These are phyloP conservation scores for Nemania sp. DNA, from an alignment of 2,329 filamentous ascomycete genomes.

Conservation along the genomic window DNA sequence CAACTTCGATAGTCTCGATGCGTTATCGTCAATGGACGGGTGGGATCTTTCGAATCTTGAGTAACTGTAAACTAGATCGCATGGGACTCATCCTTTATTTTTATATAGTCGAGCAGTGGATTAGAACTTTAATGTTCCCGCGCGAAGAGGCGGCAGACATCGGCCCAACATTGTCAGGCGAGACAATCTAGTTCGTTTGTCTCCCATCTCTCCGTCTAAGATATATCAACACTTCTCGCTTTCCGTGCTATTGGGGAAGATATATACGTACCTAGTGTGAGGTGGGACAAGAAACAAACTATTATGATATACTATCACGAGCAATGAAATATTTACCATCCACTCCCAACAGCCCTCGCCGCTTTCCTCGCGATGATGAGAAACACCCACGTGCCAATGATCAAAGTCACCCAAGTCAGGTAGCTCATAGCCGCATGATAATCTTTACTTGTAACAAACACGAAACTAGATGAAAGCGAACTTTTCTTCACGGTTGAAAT, in stretches of 20 bases:
- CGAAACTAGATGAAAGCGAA: neutral
- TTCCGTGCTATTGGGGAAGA: neutral
- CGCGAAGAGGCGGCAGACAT: neutral
- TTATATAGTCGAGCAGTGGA: neutral
- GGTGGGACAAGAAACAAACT: neutral
- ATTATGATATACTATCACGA: slow-evolving; percentile 22
- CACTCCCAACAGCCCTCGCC: neutral
- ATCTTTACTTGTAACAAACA: neutral
- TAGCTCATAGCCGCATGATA: neutral
- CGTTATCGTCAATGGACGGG: slow-evolving; percentile 47
- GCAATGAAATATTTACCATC: slow-evolving; percentile 26
- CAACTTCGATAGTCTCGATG: slow-evolving; percentile 48
- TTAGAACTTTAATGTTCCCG: neutral
- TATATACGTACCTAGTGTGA: slow-evolving; percentile 1
- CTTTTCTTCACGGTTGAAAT: neutral
- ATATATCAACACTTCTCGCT: slow-evolving; percentile 2
- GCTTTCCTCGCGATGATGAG: neutral
- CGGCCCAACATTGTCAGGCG: neutral
- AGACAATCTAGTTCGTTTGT: neutral
- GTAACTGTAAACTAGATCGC: slow-evolving; percentile 23
- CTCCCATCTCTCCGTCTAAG: neutral
- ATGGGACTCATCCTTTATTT: slow-evolving; percentile 7
- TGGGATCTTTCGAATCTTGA: slow-evolving; percentile 49
- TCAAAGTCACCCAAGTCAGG: neutral
- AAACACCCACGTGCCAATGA: neutral